phyloP scores from a whole-genome alignment of 768 basidiomycete species.

The Termitomyces sp. region DNA sequence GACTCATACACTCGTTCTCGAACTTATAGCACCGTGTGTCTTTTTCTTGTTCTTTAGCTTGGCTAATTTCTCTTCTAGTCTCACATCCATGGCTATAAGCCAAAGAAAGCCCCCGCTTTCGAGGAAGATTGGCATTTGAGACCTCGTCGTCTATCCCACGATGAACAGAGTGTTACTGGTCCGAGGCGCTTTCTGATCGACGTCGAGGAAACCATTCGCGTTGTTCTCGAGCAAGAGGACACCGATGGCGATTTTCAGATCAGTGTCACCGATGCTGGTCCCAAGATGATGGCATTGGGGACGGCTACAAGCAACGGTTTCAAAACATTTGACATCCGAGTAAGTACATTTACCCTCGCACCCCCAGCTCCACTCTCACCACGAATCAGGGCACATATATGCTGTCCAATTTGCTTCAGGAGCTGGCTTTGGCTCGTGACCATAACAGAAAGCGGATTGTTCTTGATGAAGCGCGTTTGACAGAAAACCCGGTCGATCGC shows the following conservation, averaged over 20 bases:
- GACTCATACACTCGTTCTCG: slow-evolving; percentile 78
- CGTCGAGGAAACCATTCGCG: slow-evolving; percentile 95
- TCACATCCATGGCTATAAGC: slow-evolving; percentile 66
- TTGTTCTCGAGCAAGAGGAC: slow-evolving; percentile 96
- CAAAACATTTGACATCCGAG: slow-evolving; percentile 95
- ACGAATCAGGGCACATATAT: slow-evolving; percentile 87
- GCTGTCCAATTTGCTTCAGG: slow-evolving; percentile 98
- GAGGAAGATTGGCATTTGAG: slow-evolving; percentile 71
- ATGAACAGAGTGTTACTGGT: slow-evolving; percentile 76
- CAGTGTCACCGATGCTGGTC: slow-evolving; percentile 92
- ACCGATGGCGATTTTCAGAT: slow-evolving; percentile 97
- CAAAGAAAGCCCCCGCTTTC: slow-evolving; percentile 66
- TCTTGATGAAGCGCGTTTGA: slow-evolving; percentile 96
- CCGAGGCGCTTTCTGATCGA: slow-evolving; percentile 93
- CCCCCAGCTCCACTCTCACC: slow-evolving; percentile 1
- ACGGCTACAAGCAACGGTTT: slow-evolving; percentile 97
- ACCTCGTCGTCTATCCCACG: slow-evolving; percentile 83
- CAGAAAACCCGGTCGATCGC: slow-evolving; percentile 96
- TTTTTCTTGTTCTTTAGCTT: slow-evolving; percentile 3
- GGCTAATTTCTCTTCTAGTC: slow-evolving; percentile 35
- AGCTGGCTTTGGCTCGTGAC: slow-evolving; percentile 93
- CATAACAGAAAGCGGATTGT: slow-evolving; percentile 95
- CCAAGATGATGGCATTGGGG: slow-evolving; percentile 92
- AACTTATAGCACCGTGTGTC: slow-evolving; percentile 81
- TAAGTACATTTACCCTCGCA: slow-evolving; percentile 26